Conservation (phyloP, 75 land plant species). For the Pseudotsuga menziesii region DNA sequence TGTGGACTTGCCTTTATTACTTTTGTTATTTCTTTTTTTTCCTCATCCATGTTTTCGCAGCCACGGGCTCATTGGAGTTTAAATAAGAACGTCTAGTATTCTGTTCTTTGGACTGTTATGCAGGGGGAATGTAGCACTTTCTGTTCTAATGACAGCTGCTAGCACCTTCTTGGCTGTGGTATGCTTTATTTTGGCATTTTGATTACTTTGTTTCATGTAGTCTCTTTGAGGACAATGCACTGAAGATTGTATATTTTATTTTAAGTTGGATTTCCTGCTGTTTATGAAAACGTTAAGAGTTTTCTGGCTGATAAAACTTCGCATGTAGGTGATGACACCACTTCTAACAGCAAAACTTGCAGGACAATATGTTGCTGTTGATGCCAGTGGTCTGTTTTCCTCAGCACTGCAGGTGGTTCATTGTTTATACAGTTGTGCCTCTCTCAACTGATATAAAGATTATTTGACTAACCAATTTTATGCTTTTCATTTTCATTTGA, state of each 20-base stretch:
- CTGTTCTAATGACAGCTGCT: slow-evolving; percentile 90
- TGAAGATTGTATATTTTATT: not conserved
- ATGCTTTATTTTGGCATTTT: not conserved
- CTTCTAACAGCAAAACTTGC: slow-evolving; percentile 86
- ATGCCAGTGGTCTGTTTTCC: slow-evolving; percentile 51
- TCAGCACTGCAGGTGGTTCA: slow-evolving; percentile 57
- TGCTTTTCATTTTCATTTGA: not conserved
- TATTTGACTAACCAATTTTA: too few species aligned
- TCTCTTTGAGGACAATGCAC: not conserved
- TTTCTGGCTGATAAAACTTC: not conserved
- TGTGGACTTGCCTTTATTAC: slow-evolving; percentile 16
- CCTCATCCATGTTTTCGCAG: not conserved
- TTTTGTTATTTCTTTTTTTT: slow-evolving; percentile 1
- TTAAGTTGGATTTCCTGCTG: not conserved
- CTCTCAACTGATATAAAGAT: not conserved
- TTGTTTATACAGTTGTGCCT: not conserved
- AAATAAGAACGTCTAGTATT: not conserved
- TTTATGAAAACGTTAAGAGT: not conserved
- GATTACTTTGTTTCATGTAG: too few species aligned
- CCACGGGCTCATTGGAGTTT: not conserved
- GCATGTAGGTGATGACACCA: slow-evolving; percentile 80
- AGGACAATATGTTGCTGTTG: slow-evolving; percentile 90
- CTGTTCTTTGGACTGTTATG: slow-evolving; percentile 22
- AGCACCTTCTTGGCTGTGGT: slow-evolving; percentile 91
- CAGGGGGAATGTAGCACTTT: slow-evolving; percentile 82